Percentiles rank a stretch among this genome's conserved stretches.
Evolutionary conservation across 371 early-diverging fungal species (phyloP).

Genomic region (Smittium mucronatum): DNA sequence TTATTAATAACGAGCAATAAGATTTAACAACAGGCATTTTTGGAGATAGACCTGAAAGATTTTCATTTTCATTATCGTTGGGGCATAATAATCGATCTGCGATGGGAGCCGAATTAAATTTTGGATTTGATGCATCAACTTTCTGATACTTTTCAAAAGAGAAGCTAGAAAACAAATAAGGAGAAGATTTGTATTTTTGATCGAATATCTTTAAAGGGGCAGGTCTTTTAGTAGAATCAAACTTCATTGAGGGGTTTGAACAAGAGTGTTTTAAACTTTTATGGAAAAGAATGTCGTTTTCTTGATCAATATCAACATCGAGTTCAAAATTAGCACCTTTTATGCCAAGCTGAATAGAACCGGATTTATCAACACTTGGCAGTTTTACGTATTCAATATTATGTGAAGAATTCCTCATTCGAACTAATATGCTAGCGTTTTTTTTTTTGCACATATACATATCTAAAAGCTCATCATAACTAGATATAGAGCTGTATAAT

Average conservation of each 20-base stretch:
- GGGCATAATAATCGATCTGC: background rate
- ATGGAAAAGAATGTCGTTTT: background rate
- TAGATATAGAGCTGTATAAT: background rate
- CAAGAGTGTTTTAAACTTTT: background rate
- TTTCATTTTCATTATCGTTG: background rate
- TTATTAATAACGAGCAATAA: background rate
- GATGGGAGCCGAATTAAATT: background rate
- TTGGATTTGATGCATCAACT: background rate
- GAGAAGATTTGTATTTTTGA: slow-evolving; percentile 1
- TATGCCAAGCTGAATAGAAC: background rate
- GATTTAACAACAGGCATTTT: background rate
- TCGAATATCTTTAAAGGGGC: background rate
- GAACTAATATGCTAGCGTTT: background rate
- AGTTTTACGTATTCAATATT: background rate
- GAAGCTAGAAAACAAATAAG: background rate
- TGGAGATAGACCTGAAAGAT: background rate
- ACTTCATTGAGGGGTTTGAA: background rate
- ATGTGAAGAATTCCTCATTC: background rate
- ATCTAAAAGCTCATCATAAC: background rate
- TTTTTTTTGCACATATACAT: background rate
- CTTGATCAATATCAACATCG: background rate
- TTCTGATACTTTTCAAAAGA: background rate
- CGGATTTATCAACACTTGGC: background rate
- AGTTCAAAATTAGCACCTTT: background rate
- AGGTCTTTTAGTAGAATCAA: background rate